Conservation (phyloP, 805 yeast species). For the Kregervanrija delftensis region DNA sequence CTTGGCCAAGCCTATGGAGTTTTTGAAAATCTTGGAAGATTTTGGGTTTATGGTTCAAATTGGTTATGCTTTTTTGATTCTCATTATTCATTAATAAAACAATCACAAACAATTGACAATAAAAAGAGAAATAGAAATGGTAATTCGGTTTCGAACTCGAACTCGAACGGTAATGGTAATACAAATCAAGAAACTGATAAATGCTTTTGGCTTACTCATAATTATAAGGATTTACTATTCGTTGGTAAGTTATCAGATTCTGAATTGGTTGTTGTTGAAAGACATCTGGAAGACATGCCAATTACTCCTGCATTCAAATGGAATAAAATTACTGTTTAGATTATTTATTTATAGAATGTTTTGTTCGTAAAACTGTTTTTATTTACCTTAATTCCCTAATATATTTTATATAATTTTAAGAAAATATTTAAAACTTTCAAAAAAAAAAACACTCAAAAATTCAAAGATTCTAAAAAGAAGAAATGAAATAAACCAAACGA, state of each 20-base stretch:
- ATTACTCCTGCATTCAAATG: constrained; percentile 59
- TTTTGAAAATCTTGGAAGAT: constrained; percentile 37
- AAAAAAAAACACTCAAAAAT: not conserved
- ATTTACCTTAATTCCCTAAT: not conserved
- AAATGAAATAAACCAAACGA: not conserved
- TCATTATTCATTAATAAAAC: constrained; percentile 2
- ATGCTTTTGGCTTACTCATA: constrained; percentile 69
- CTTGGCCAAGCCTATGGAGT: constrained; percentile 71
- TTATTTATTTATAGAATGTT: not conserved
- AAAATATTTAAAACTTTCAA: not conserved
- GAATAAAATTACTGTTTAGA: constrained; percentile 37
- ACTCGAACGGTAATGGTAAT: not conserved
- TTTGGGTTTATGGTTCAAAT: constrained; percentile 85
- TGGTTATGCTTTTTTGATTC: constrained; percentile 79
- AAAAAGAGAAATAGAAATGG: constrained; percentile 29
- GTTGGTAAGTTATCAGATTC: constrained; percentile 45
- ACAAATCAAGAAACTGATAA: constrained; percentile 24
- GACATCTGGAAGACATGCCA: constrained; percentile 53
- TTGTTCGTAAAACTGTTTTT: not conserved
- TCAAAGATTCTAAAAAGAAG: not conserved
- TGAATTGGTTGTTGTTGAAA: constrained; percentile 69
- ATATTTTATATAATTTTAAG: not conserved
- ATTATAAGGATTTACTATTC: constrained; percentile 64
- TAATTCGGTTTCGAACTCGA: constrained; percentile 7
- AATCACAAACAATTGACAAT: constrained; percentile 8